Conservation (phyloP, 768 basidiomycete species). For the Lactifluus subvellereus region DNA sequence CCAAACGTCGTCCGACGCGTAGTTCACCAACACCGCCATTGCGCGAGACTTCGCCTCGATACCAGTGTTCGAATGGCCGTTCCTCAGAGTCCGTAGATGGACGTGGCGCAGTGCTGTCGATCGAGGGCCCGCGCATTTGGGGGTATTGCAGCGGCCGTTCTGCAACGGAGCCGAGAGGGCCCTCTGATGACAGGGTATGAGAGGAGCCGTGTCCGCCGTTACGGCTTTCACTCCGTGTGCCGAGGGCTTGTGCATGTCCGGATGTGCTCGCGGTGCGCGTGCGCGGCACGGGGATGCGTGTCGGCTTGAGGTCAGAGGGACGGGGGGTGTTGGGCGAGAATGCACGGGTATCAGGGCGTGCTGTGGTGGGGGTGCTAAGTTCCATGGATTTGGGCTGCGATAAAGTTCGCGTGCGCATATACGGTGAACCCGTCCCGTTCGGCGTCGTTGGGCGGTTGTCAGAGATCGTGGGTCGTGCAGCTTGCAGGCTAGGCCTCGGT, state of each 20-base stretch:
- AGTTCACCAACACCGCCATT: conserved; percentile 88
- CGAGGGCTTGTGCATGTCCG: conserved; percentile 30
- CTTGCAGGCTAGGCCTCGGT: conserved; percentile 42
- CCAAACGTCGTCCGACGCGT: conserved; percentile 63
- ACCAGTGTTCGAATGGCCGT: conserved; percentile 84
- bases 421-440: conserved; percentile 20
- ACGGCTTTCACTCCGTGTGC: conserved; percentile 31
- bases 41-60: conserved; percentile 77
- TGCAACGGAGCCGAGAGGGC: conserved; percentile 14
- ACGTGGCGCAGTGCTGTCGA: conserved; percentile 34
- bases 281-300: conserved; percentile 46
- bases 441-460: conserved; percentile 20
- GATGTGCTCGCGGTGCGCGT: conserved; percentile 39
- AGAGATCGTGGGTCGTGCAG: conserved; percentile 32
- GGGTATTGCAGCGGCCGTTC: conserved; percentile 39
- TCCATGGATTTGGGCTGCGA: conserved; percentile 55
- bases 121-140: conserved; percentile 41
- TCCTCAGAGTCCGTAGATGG: conserved; percentile 73
- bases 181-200: neutral
- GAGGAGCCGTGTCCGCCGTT: conserved; percentile 25
- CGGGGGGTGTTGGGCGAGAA: conserved; percentile 33
- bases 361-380: conserved; percentile 34
- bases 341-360: conserved; percentile 25
- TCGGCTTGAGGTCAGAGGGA: conserved; percentile 34
- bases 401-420: conserved; percentile 55